phyloP scores from a whole-genome alignment of 768 basidiomycete genomes.

The Dentipellis sp. region DNA sequence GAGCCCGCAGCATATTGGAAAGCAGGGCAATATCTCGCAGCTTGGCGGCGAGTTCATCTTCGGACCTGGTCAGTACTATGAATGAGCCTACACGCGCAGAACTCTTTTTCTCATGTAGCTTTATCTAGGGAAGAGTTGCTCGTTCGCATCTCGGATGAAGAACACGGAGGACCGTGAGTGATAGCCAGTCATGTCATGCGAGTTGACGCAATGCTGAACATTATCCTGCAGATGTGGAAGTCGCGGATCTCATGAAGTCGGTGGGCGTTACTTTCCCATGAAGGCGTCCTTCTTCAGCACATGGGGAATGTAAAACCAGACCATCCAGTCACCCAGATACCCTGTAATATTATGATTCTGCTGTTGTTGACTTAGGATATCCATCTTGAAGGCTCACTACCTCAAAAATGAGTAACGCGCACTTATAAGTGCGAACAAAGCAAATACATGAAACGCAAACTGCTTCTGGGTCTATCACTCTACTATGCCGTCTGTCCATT shows the following conservation, averaged over 20 bases:
- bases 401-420: too few species aligned
- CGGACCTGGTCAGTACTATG: slow-evolving; percentile 3
- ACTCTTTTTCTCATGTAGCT: neutral
- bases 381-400: too few species aligned
- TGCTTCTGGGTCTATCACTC: neutral
- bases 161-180: slow-evolving; percentile 13
- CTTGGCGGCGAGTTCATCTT: slow-evolving; percentile 13
- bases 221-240: slow-evolving; percentile 7
- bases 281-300: neutral
- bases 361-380: too few species aligned
- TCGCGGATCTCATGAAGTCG: slow-evolving; percentile 10
- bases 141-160: slow-evolving; percentile 8
- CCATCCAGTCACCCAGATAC: too few species aligned
- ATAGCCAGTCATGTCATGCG: neutral
- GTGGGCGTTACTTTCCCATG: neutral
- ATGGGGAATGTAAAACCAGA: too few species aligned
- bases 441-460: neutral
- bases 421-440: neutral
- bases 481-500: neutral
- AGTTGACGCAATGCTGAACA: neutral
- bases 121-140: slow-evolving; percentile 5
- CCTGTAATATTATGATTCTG: too few species aligned
- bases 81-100: too few species aligned
- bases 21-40: slow-evolving; percentile 11
- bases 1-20: slow-evolving; percentile 8